Base-by-base conservation (phyloP, 805 yeast genomes). In the Cyberlindnera lachancei region DNA sequence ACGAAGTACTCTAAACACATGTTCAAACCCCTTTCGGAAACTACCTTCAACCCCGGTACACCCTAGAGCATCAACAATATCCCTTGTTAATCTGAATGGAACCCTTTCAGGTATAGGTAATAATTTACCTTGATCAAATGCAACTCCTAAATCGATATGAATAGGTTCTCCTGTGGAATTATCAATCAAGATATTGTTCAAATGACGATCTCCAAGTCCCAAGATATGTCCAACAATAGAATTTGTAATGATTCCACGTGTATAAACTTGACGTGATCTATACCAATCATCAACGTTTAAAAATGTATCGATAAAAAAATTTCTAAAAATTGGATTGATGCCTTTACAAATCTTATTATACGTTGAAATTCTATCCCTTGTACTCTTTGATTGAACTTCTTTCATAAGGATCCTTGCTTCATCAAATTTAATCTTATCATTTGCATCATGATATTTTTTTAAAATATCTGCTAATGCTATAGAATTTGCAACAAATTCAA, bases 161-260 rank as follows among this genome's bases (percentile, higher is more conserved):
- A 92, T 78, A 0, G 96, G 94, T 46, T 88, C 96, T 0, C 97
- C 97, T 0, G 84, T 69, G n/a, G 54, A 49, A 30, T 66, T 65
- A 53, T 92, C 96, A n/a, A 92, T 51, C 29, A 92, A 56, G 23
- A 92, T 79, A 53, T 92, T 92, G 53, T 87, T 87, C 52, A 94
- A 74, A 56, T 92, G 99, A 18, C 99, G 64, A 54, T 92, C 99
- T 6, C 99, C 99, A 6, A 92, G 65, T 0, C 99, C 99, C 25
- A 92, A 61, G 11, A 92, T 65, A 54, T 84, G 69, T 0, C 98
- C 98, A 15, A 87, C 79, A 29, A 94, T 80, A 1, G 96, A 87
- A 2, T 81, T 70, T 0, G 86, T 72, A 0, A 96, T 96, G 2
- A 85, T 66, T 0, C 96, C 94, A 31, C 76, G 73, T 1, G 82